Conservation (phyloP, 2,329 filamentous ascomycete genomes). For the Phialemonium atrogriseum region DNA sequence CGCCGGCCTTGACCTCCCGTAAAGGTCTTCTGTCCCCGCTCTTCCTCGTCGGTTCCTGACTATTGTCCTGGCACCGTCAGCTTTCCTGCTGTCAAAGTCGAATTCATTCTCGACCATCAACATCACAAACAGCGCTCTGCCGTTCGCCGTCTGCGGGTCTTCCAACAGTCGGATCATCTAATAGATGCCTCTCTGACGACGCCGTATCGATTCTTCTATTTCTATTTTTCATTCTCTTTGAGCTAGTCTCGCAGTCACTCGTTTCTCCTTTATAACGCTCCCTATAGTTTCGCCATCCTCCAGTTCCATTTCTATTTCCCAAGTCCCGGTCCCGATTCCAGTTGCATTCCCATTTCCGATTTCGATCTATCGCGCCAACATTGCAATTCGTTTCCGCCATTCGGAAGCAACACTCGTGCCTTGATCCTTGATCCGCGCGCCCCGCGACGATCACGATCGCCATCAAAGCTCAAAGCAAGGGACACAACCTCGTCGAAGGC, state of each 20-base stretch:
- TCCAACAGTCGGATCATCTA: slow-evolving; percentile 2
- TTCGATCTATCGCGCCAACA: no score
- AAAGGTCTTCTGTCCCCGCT: no score
- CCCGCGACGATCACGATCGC: no score
- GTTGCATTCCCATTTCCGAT: no score
- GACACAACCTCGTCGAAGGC: no score
- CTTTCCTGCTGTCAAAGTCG: slow-evolving; percentile 10
- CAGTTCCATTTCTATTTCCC: background rate
- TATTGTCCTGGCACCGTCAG: background rate
- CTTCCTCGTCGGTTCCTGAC: slow-evolving; percentile 2
- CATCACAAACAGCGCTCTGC: slow-evolving; percentile 3
- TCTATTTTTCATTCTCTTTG: slow-evolving; percentile 11
- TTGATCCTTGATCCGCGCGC: no score
- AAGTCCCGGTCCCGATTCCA: background rate
- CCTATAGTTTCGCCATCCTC: no score
- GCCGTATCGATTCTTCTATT: slow-evolving; percentile 8
- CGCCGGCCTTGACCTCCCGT: background rate
- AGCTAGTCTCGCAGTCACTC: slow-evolving; percentile 20
- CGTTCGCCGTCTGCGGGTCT: background rate
- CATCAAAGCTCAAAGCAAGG: no score
- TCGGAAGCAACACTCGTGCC: no score
- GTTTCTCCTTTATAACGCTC: no score
- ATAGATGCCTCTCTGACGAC: slow-evolving; percentile 9
- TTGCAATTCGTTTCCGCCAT: no score
- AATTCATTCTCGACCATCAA: slow-evolving; percentile 3